Evolutionary conservation across 2,329 filamentous ascomycete species (phyloP), one percentile per base, ranked within the genome.

Genomic region (Aspergillus puulaauensis): DNA sequence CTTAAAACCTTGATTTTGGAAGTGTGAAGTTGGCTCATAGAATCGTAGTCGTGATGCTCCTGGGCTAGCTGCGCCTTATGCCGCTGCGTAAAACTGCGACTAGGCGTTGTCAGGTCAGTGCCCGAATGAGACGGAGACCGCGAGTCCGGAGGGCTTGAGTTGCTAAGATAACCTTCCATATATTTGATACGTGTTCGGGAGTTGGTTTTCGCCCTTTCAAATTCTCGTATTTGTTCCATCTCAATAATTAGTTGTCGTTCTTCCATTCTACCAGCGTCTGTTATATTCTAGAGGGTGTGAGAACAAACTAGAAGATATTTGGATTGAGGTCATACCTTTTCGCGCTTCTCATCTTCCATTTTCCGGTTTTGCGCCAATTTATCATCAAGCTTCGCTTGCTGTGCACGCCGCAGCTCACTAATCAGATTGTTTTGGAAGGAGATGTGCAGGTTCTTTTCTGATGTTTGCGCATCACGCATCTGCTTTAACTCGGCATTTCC

Each of bases 91-190:
- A 75, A 69, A 40, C 68, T 71, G 23, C 77, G 74, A 39, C 68
- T 55, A 9, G 64, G 68, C 14, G 70, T 61, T 2, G 63, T 61
- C 49, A 50, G 60, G 11, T 65, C 61, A 46, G 65, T 63, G 24
- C 60, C 59, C 8, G 63, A 69, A 4, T 62, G 63, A 6, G 65
- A 58, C 4, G 56, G 56, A 33, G 56, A 58, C 15, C 46, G 63
- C 23, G 71, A 72, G 19, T 65, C 60, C 9, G 73, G 74, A 12
- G 73, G 73, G 56, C 73, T 76, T 3, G 73, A 67, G 49, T 71
- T 78, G 54, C 66, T 72, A 54, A 78, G 75, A 63, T 78, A 80
- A 21, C 74, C 75, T 64, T 80, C 77, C 77, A 80, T 80, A 51
- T 80, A 72, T 52, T 77, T 77, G 50, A 80, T 77, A 50, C 77